Evolutionary conservation across 1,139 yeast species (phyloP), one percentile per base, ranked within the genome.

Genomic region (Pneumocystis oryctolagi): DNA sequence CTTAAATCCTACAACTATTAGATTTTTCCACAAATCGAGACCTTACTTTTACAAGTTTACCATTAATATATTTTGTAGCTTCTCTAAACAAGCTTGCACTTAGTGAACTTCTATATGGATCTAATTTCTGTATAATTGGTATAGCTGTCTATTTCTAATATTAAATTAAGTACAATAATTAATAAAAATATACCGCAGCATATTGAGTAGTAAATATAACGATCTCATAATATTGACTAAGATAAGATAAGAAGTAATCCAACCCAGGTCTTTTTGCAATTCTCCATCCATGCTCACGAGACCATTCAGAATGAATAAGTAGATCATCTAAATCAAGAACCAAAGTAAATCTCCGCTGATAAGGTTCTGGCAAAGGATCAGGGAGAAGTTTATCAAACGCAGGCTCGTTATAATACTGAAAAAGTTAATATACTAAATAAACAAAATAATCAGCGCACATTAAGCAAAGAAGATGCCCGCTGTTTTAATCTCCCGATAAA

Each of bases 241-340:
- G 79, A 76, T 92, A 92, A 47, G 95, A 96, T 73, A 92, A 78
- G 77, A 92, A 92, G 79, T 94, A 94, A 76, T 94, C 98, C 67
- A 89, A 84, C 65, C 98, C 99, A 58, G 98, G 98, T 78, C 99
- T 87, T 79, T 94, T 94, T 59, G 96, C 97, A 28, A 97, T 92
- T 77, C 95, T 84, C 99, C 99, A 92, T 63, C 98, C 98, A 72
- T 84, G 81, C 74, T 88, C 84, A 69, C 89, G 84, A 65, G 87
- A 83, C 98, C 98, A 92, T 66, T 85, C 88, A 60, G 95, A 85
- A 75, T 92, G 96, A 66, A 90, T 83, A 73, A 92, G 80, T 66
- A 92, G 78, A 72, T 92, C 98, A 69, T 92, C 98, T 70, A 92
- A 80, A 34, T 89, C 85, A 68, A 92, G 76, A 5, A 92, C 97